phyloP scores from a whole-genome alignment of 208 protist genomes.

The Phytomonas sp. region DNA sequence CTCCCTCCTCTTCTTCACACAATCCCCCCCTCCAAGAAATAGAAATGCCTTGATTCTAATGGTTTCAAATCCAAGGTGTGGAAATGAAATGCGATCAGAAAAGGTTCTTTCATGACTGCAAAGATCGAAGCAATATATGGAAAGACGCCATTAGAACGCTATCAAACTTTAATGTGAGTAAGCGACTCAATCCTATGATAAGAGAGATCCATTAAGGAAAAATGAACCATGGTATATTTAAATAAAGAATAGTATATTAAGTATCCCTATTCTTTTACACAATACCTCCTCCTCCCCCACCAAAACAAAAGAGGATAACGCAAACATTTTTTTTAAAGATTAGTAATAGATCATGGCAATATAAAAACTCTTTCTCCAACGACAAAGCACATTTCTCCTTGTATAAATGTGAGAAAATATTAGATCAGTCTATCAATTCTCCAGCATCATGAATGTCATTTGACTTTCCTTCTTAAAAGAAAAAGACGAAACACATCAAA shows the following conservation, averaged over 20 bases:
- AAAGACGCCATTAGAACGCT: constrained; percentile 1
- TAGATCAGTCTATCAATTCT: background rate
- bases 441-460: background rate
- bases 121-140: background rate
- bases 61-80: background rate
- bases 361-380: background rate
- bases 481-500: constrained; percentile 1
- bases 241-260: constrained; percentile 1
- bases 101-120: background rate
- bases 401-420: constrained; percentile 1
- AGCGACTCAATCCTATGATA: background rate
- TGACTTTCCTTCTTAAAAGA: background rate
- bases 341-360: background rate
- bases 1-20: background rate
- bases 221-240: background rate
- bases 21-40: background rate
- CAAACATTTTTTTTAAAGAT: background rate
- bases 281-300: background rate
- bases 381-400: background rate
- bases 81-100: background rate
- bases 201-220: background rate
- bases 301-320: background rate
- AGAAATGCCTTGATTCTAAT: background rate
- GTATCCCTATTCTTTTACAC: background rate
- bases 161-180: background rate